Percentiles rank a stretch among this genome's conserved stretches.
Conservation (phyloP, 2,329 filamentous ascomycete genomes). For the Elsinoe australis region DNA sequence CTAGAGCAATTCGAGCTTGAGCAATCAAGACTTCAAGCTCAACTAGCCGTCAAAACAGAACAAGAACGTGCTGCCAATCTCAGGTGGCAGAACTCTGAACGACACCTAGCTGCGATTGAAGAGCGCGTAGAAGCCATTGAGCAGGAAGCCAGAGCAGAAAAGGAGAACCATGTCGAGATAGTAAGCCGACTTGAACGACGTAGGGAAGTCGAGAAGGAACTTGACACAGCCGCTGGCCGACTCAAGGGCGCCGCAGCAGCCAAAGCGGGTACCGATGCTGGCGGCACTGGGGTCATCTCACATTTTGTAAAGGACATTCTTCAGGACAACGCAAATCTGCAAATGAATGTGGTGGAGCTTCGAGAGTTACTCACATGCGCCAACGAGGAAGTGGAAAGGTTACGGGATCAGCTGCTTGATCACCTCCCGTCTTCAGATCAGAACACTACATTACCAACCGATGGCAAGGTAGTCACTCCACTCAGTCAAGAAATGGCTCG, state of each 20-base stretch:
- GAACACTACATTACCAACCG: slow-evolving; percentile 29
- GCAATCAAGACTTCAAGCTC: slow-evolving; percentile 63
- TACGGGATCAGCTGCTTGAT: slow-evolving; percentile 74
- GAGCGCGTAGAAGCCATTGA: slow-evolving; percentile 87
- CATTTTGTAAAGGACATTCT: slow-evolving; percentile 94
- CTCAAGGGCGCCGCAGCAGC: slow-evolving; percentile 73
- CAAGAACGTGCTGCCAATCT: slow-evolving; percentile 72
- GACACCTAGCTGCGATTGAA: slow-evolving; percentile 67
- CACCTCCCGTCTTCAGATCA: slow-evolving; percentile 34
- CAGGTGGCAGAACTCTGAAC: slow-evolving; percentile 79
- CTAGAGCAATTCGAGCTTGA: slow-evolving; percentile 73
- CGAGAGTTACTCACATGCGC: slow-evolving; percentile 84
- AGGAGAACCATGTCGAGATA: slow-evolving; percentile 72
- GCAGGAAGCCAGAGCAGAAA: slow-evolving; percentile 69
- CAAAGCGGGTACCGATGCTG: slow-evolving; percentile 53
- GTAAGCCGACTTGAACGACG: slow-evolving; percentile 76
- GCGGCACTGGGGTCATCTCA: slow-evolving; percentile 67
- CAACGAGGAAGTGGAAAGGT: slow-evolving; percentile 83
- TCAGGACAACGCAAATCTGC: slow-evolving; percentile 88
- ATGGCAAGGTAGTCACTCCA: slow-evolving; percentile 39
- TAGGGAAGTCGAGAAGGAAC: slow-evolving; percentile 70
- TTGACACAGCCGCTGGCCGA: slow-evolving; percentile 69
- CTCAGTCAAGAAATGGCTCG: slow-evolving; percentile 59
- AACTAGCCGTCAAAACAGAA: slow-evolving; percentile 58
- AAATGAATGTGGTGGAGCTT: slow-evolving; percentile 84